Conservation (phyloP, 331 rosid genomes). For the Acacia concinna region DNA sequence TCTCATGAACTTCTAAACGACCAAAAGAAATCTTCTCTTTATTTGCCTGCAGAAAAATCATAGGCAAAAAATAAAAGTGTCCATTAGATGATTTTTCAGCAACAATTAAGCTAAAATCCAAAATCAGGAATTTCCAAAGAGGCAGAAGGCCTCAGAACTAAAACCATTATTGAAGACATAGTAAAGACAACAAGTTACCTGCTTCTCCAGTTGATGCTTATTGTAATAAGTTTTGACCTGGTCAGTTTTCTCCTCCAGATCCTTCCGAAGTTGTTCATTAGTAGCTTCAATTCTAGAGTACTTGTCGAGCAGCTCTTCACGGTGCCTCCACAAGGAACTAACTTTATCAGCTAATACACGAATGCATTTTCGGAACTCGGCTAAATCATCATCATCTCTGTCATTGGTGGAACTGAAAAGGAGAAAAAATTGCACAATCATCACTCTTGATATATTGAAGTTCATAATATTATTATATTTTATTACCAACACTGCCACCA, state of each 20-base stretch:
- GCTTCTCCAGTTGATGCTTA: slow-evolving; percentile 93
- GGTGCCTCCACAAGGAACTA: slow-evolving; percentile 70
- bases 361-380: slow-evolving; percentile 76
- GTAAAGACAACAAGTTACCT: slow-evolving; percentile 52
- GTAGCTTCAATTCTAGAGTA: slow-evolving; percentile 67
- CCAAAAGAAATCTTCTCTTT: slow-evolving; percentile 92
- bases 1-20: slow-evolving; percentile 85
- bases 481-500: not conserved
- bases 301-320: slow-evolving; percentile 81
- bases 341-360: slow-evolving; percentile 75
- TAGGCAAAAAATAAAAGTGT: not conserved
- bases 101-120: not conserved
- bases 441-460: slow-evolving; percentile 2
- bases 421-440: slow-evolving; percentile 19
- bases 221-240: slow-evolving; percentile 78
- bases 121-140: not conserved
- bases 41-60: slow-evolving; percentile 61
- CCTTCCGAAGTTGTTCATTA: slow-evolving; percentile 76
- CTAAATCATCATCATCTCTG: slow-evolving; percentile 82
- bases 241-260: slow-evolving; percentile 77
- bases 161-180: not conserved
- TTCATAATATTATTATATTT: not conserved
- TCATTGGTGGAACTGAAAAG: slow-evolving; percentile 72
- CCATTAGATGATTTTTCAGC: not conserved
- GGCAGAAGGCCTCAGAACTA: not conserved